Conservation (phyloP, 495 filamentous ascomycete species). For the Letharia columbiana region DNA sequence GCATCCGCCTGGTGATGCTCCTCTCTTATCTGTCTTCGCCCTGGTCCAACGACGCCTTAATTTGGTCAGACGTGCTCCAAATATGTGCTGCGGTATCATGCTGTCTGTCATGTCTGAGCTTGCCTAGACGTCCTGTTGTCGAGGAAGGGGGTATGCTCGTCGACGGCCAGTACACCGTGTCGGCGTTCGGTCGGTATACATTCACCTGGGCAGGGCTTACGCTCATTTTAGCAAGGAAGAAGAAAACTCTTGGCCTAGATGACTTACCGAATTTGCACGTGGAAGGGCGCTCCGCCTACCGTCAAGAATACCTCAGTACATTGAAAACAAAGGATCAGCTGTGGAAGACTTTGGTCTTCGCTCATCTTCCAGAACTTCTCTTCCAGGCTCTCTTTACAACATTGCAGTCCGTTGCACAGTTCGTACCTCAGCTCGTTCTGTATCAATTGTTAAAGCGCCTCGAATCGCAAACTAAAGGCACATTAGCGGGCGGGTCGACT, state of each 20-base stretch:
- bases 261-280: conserved; percentile 52
- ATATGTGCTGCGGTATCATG: conserved; percentile 27
- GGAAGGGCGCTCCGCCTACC: conserved; percentile 38
- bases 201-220: conserved; percentile 53
- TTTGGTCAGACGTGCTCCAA: conserved; percentile 12
- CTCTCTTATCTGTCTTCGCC: conserved; percentile 3
- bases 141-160: conserved; percentile 47
- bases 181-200: conserved; percentile 52
- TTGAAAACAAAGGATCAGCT: conserved; percentile 41
- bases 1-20: not conserved
- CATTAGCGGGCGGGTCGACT: conserved; percentile 35
- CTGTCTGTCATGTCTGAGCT: conserved; percentile 29
- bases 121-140: conserved; percentile 64
- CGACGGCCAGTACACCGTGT: conserved; percentile 54
- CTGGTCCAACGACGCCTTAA: conserved; percentile 5
- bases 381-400: conserved; percentile 49
- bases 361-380: conserved; percentile 45
- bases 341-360: conserved; percentile 51
- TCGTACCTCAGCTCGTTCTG: conserved; percentile 63
- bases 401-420: conserved; percentile 46
- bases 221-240: conserved; percentile 44
- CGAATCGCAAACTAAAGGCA: conserved; percentile 46
- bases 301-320: conserved; percentile 43
- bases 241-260: conserved; percentile 48
- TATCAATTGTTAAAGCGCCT: conserved; percentile 53